phyloP scores from a whole-genome alignment of 2,329 filamentous ascomycete species.

The Alternaria solani region DNA sequence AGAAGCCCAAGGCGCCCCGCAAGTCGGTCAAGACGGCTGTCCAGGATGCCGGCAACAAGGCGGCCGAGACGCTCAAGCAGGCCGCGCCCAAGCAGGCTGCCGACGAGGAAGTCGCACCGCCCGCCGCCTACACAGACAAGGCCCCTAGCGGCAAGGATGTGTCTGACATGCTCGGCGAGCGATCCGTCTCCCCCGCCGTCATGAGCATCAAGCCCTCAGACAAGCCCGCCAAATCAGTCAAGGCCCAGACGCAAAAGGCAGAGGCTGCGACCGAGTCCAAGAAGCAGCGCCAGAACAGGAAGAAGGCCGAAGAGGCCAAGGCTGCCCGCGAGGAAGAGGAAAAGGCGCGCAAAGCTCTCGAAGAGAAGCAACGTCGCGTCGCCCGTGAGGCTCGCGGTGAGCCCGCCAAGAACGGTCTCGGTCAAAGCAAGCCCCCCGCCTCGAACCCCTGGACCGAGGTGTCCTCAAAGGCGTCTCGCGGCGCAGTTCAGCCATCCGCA shows the following conservation, averaged over 20 bases:
- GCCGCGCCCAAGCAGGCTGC: slow-evolving; percentile 75
- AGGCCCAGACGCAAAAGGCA: slow-evolving; percentile 68
- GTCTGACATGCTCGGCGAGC: slow-evolving; percentile 89
- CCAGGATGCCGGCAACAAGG: slow-evolving; percentile 46
- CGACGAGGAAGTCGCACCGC: slow-evolving; percentile 76
- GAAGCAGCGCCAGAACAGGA: slow-evolving; percentile 93
- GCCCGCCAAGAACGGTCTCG: slow-evolving; percentile 78
- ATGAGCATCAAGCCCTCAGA: slow-evolving; percentile 77
- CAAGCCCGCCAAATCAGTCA: slow-evolving; percentile 65
- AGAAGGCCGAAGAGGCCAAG: slow-evolving; percentile 86
- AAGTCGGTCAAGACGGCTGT: slow-evolving; percentile 47
- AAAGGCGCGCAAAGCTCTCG: slow-evolving; percentile 74
- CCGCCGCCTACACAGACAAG: slow-evolving; percentile 56
- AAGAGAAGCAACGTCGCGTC: slow-evolving; percentile 83
- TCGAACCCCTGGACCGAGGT: slow-evolving; percentile 64
- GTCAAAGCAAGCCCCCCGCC: slow-evolving; percentile 56
- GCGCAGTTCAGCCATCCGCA: slow-evolving; percentile 31
- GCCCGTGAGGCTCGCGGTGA: slow-evolving; percentile 85
- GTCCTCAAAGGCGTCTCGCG: slow-evolving; percentile 23
- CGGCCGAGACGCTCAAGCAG: slow-evolving; percentile 38
- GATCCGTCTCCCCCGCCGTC: slow-evolving; percentile 72
- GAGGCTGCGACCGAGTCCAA: slow-evolving; percentile 74
- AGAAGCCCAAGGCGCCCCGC: slow-evolving; percentile 45
- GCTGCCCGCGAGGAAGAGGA: slow-evolving; percentile 78
- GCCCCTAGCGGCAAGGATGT: slow-evolving; percentile 73